These are phyloP conservation scores for Lactifluus volemus DNA, from an alignment of 768 basidiomycete species.

Conservation along the genomic window DNA sequence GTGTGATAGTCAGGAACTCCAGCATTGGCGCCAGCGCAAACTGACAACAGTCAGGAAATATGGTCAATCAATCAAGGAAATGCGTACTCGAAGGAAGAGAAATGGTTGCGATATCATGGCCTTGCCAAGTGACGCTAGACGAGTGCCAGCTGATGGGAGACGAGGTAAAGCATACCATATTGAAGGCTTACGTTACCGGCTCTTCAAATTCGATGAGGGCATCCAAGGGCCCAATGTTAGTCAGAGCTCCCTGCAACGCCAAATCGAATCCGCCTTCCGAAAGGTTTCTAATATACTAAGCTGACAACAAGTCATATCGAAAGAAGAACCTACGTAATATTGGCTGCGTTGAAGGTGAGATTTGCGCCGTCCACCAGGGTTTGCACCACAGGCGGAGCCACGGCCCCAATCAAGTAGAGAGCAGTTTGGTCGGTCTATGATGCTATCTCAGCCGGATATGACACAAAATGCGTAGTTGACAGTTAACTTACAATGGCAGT, in stretches of 20 bases:
- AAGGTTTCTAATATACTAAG: constrained; percentile 22
- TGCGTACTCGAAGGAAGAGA: constrained; percentile 46
- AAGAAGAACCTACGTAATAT: constrained; percentile 39
- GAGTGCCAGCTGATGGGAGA: neutral
- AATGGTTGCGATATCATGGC: constrained; percentile 53
- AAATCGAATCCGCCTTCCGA: constrained; percentile 56
- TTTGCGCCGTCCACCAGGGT: constrained; percentile 49
- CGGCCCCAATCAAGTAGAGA: constrained; percentile 61
- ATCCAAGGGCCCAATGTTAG: constrained; percentile 59
- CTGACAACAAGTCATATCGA: neutral
- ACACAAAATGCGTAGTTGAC: neutral
- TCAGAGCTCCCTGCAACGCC: constrained; percentile 48
- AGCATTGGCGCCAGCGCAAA: constrained; percentile 57
- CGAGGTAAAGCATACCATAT: neutral
- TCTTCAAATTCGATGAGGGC: constrained; percentile 58
- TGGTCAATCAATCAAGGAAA: too few species aligned
- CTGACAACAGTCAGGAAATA: constrained; percentile 24
- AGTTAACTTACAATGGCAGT: constrained; percentile 39
- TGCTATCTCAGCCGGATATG: neutral
- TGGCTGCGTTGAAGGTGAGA: constrained; percentile 47
- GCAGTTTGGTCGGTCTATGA: constrained; percentile 51
- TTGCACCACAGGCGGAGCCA: constrained; percentile 59
- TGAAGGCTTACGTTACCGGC: constrained; percentile 44
- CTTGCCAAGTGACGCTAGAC: constrained; percentile 53
- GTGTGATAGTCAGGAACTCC: constrained; percentile 58